Conservation (phyloP, 495 filamentous ascomycete genomes). For the Penicillium soppii region DNA sequence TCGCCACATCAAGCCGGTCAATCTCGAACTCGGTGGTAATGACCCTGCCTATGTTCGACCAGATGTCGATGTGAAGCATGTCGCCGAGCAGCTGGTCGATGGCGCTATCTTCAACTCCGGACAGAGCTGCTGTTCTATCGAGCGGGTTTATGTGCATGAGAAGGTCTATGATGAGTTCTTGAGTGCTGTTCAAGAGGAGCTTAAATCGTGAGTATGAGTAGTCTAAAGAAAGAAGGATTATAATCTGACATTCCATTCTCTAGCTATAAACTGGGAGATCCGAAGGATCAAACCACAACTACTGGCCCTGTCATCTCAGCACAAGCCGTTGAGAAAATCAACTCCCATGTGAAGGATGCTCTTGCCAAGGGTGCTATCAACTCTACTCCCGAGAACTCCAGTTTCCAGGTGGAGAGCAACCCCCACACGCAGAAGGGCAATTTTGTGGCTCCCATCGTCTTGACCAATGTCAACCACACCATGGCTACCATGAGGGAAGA, state of each 20-base stretch:
- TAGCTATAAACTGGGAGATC: constrained; percentile 87
- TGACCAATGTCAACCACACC: constrained; percentile 76
- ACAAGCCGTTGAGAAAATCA: constrained; percentile 66
- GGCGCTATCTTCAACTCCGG: constrained; percentile 96
- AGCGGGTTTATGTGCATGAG: constrained; percentile 88
- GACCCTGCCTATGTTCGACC: constrained; percentile 86
- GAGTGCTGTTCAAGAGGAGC: constrained; percentile 69
- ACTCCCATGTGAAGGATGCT: constrained; percentile 80
- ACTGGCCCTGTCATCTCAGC: constrained; percentile 88
- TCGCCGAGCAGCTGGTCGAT: constrained; percentile 89
- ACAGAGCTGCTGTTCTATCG: constrained; percentile 92
- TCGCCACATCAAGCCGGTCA: constrained; percentile 74
- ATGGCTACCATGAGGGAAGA: constrained; percentile 95
- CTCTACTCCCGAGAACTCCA: constrained; percentile 76
- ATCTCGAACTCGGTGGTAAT: constrained; percentile 90
- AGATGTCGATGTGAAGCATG: constrained; percentile 86
- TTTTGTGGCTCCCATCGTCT: constrained; percentile 80
- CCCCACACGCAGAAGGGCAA: constrained; percentile 64
- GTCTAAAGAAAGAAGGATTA: too few relatives aligned
- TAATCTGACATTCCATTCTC: constrained; percentile 9
- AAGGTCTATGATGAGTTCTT: constrained; percentile 81
- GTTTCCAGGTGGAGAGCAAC: constrained; percentile 51
- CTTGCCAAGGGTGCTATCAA: constrained; percentile 79
- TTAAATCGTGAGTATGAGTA: constrained; percentile 47
- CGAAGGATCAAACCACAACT: constrained; percentile 72